A percentile compares a stretch with the other conserved stretches of the same genome.
These are phyloP conservation scores for Onygena corvina DNA, from an alignment of 2,329 filamentous ascomycete genomes.

Conservation along the genomic window DNA sequence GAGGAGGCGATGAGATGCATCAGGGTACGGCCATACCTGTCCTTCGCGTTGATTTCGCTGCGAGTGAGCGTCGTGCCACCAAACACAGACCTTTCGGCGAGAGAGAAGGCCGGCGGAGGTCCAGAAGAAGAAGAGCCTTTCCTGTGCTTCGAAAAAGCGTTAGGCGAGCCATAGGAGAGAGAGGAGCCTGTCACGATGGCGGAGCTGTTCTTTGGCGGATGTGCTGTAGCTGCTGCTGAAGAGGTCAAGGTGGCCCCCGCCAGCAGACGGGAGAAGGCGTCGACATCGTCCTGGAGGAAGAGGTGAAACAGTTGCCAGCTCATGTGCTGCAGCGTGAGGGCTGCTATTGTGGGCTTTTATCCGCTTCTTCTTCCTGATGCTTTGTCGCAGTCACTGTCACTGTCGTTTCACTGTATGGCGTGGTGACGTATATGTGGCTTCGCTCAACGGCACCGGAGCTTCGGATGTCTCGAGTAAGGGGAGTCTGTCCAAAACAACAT, in stretches of 20 bases:
- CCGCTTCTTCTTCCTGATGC: constrained; percentile 37
- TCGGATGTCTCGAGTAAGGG: background rate
- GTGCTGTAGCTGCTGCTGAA: constrained; percentile 10
- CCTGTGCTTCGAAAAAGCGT: constrained; percentile 37
- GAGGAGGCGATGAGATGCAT: constrained; percentile 76
- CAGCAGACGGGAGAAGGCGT: constrained; percentile 81
- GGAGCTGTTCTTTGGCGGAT: constrained; percentile 16
- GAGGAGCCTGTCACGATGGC: background rate
- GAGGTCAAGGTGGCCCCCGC: constrained; percentile 51
- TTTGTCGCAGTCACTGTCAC: constrained; percentile 36
- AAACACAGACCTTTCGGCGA: background rate
- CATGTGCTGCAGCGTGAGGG: constrained; percentile 51
- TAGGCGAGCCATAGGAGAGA: constrained; percentile 16
- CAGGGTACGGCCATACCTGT: constrained; percentile 68
- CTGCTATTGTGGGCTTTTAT: constrained; percentile 17
- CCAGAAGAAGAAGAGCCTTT: constrained; percentile 20
- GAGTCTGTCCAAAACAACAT: background rate
- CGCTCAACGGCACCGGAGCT: background rate
- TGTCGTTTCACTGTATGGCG: background rate
- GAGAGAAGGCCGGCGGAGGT: constrained; percentile 5
- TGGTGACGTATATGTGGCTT: background rate
- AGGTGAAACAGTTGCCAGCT: constrained; percentile 94
- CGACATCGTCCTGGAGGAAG: constrained; percentile 96
- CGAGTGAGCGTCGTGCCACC: constrained; percentile 35
- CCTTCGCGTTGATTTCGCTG: constrained; percentile 71